These are phyloP conservation scores for Ilex aquifolium DNA, from an alignment of 257 asterid species.

Conservation along the genomic window DNA sequence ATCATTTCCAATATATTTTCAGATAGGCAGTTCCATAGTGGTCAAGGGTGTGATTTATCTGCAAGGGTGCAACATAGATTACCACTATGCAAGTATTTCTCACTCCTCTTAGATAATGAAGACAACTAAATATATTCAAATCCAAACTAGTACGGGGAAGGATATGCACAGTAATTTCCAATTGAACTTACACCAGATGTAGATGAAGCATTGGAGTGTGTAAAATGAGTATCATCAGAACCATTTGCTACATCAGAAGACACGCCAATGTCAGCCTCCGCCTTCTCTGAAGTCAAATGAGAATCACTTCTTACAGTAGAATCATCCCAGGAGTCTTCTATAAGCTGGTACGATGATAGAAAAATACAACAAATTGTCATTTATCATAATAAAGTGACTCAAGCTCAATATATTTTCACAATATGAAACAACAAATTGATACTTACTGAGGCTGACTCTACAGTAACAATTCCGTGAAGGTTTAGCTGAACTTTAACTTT, in stretches of 20 bases:
- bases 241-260: constrained; percentile 36
- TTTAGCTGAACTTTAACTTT: constrained; percentile 70
- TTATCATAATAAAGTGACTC: neutral
- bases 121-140: too few relatives aligned
- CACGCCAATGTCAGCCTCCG: constrained; percentile 37
- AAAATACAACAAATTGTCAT: constrained; percentile 6
- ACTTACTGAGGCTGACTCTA: constrained; percentile 78
- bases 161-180: neutral
- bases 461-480: constrained; percentile 71
- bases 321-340: constrained; percentile 49
- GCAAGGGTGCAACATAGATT: too few relatives aligned
- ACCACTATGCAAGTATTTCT: too few relatives aligned
- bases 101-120: too few relatives aligned
- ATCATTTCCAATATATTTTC: too few relatives aligned
- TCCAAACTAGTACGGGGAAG: too few relatives aligned
- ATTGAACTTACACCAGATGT: constrained; percentile 16
- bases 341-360: constrained; percentile 44
- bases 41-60: too few relatives aligned
- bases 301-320: constrained; percentile 24
- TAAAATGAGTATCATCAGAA: constrained; percentile 20
- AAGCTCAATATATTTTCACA: constrained; percentile 6
- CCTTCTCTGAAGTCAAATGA: constrained; percentile 38
- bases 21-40: too few relatives aligned
- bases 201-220: constrained; percentile 10
- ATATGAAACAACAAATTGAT: constrained; percentile 8